Evolutionary conservation across 2,329 filamentous ascomycete species (phyloP).

Genomic region (Zelopaecilomyces penicillatus): DNA sequence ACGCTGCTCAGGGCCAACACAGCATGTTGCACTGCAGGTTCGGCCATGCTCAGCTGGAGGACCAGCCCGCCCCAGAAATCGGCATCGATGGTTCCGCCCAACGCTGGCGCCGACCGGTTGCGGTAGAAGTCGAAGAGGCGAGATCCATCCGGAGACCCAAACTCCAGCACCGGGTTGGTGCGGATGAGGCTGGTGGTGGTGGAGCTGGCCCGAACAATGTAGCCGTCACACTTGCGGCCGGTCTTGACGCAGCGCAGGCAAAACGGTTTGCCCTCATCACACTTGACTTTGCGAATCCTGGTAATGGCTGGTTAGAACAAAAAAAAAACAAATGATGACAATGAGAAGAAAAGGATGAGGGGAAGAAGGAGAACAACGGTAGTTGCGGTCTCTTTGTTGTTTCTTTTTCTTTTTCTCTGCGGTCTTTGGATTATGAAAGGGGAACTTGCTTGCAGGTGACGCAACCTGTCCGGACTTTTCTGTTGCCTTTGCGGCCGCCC

Average conservation of each 20-base stretch:
- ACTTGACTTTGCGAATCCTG: constrained; percentile 49
- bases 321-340: not conserved
- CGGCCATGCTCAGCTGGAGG: constrained; percentile 34
- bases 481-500: constrained; percentile 31
- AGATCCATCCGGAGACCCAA: constrained; percentile 14
- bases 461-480: constrained; percentile 42
- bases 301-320: not conserved
- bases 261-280: constrained; percentile 44
- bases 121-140: constrained; percentile 27
- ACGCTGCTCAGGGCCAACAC: constrained; percentile 41
- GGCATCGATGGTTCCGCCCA: constrained; percentile 35
- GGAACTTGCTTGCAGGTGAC: constrained; percentile 46
- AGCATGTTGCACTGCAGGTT: constrained; percentile 41
- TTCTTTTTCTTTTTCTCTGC: not conserved
- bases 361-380: too few relatives aligned
- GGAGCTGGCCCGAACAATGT: constrained; percentile 21
- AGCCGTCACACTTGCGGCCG: constrained; percentile 49
- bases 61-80: constrained; percentile 38
- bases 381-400: not conserved
- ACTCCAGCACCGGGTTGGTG: constrained; percentile 12
- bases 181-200: constrained; percentile 10
- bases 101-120: constrained; percentile 27
- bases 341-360: not conserved
- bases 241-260: constrained; percentile 47
- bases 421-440: not conserved